A percentile compares a stretch with the other conserved stretches of the same genome.
Evolutionary conservation across 345 rosid species (phyloP).

Genomic region (Acer campestre): DNA sequence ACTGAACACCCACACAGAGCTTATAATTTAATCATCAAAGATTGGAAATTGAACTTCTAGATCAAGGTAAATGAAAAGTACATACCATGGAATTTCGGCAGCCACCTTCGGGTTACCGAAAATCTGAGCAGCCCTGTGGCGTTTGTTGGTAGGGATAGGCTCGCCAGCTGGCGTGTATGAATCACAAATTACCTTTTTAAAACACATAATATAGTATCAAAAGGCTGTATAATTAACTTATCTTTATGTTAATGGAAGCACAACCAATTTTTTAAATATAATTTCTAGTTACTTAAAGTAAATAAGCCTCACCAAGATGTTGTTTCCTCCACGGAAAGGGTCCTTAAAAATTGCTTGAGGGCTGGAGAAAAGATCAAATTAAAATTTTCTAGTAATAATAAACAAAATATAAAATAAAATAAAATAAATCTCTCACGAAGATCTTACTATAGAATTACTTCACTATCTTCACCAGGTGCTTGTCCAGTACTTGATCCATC

Average conservation of each 20-base stretch:
- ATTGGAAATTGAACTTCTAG: conserved; percentile 4
- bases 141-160: conserved; percentile 98
- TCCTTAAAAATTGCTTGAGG: conserved; percentile 97
- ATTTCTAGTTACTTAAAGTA: background rate
- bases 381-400: background rate
- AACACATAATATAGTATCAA: conserved; percentile 19
- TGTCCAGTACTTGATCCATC: conserved; percentile 99
- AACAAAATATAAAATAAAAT: background rate
- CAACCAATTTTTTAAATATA: background rate
- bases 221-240: background rate
- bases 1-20: background rate
- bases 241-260: background rate
- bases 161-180: conserved; percentile 93
- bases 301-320: conserved; percentile 75
- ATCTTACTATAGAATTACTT: conserved; percentile 95
- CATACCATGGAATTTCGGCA: conserved; percentile 80
- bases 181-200: conserved; percentile 80
- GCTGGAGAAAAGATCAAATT: conserved; percentile 41
- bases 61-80: conserved; percentile 1
- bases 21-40: background rate
- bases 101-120: conserved; percentile 70
- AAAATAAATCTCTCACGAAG: conserved; percentile 5
- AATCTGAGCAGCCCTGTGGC: conserved; percentile 80
- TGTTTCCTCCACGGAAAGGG: conserved; percentile 96
- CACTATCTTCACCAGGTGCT: conserved; percentile 98